These are phyloP conservation scores for Ceratocystis alfenasii DNA, from an alignment of 2,329 filamentous ascomycete genomes.

Conservation along the genomic window DNA sequence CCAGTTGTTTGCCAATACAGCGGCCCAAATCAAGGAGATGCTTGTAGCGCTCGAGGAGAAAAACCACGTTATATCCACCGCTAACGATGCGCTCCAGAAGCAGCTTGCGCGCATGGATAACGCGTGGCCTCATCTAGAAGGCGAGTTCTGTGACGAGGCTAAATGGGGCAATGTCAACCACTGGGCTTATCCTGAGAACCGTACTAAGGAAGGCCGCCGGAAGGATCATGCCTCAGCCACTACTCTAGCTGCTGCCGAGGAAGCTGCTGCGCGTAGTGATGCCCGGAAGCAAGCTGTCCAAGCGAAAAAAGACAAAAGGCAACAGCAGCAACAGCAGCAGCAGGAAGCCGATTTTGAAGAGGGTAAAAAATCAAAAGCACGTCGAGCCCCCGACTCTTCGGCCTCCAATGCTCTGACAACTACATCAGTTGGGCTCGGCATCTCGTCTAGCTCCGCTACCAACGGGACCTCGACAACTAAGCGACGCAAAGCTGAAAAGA, in stretches of 20 bases:
- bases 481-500: slow-evolving; percentile 69
- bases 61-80: slow-evolving; percentile 88
- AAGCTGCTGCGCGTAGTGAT: slow-evolving; percentile 74
- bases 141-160: slow-evolving; percentile 87
- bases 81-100: slow-evolving; percentile 76
- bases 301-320: slow-evolving; percentile 60
- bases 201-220: slow-evolving; percentile 61
- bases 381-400: slow-evolving; percentile 17
- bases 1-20: slow-evolving; percentile 65
- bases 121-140: slow-evolving; percentile 73
- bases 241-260: slow-evolving; percentile 64
- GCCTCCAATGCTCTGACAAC: slow-evolving; percentile 46
- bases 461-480: slow-evolving; percentile 48
- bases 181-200: slow-evolving; percentile 89
- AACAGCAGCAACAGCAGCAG: slow-evolving; percentile 39
- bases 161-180: slow-evolving; percentile 83
- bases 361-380: slow-evolving; percentile 48
- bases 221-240: slow-evolving; percentile 71
- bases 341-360: slow-evolving; percentile 36
- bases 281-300: slow-evolving; percentile 70
- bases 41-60: slow-evolving; percentile 91
- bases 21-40: slow-evolving; percentile 69
- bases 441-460: slow-evolving; percentile 37
- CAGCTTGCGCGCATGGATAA: slow-evolving; percentile 76
- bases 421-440: slow-evolving; percentile 50